Percentiles rank a stretch among this genome's conserved stretches.
Evolutionary conservation across 2,329 filamentous ascomycete genomes (phyloP).

Genomic region (Sodiomyces alkalinus): DNA sequence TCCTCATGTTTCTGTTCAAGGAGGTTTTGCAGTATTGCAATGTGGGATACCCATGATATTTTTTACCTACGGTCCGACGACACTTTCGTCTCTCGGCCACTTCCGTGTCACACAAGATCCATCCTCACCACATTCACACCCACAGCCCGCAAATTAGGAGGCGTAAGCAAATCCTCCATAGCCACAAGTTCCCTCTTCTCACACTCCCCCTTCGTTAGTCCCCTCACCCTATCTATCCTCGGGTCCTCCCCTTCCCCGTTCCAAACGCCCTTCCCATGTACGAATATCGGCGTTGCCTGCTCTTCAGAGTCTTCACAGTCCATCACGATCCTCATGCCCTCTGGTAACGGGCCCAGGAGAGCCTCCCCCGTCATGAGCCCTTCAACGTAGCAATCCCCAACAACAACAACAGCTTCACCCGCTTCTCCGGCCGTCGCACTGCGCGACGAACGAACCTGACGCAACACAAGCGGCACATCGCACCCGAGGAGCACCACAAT

Average conservation of each 20-base stretch:
- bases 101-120: conserved; percentile 1
- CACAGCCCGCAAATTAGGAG: neutral
- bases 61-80: too few relatives aligned
- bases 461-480: conserved; percentile 5
- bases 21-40: too few relatives aligned
- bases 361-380: conserved; percentile 3
- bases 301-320: neutral
- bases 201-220: neutral
- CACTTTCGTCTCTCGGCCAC: too few relatives aligned
- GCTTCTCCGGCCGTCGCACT: neutral
- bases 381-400: conserved; percentile 3
- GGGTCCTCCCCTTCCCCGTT: conserved; percentile 1
- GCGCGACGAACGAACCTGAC: neutral
- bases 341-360: conserved; percentile 1
- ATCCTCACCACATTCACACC: neutral
- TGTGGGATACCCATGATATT: too few relatives aligned
- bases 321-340: neutral
- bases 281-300: neutral
- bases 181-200: neutral
- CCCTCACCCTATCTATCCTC: neutral
- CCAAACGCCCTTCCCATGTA: too few relatives aligned
- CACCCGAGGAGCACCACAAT: conserved; percentile 5
- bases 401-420: neutral
- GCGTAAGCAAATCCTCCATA: conserved; percentile 1
- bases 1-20: too few relatives aligned